These are phyloP conservation scores for Pichia californica DNA, from an alignment of 805 yeast species.

Conservation along the genomic window DNA sequence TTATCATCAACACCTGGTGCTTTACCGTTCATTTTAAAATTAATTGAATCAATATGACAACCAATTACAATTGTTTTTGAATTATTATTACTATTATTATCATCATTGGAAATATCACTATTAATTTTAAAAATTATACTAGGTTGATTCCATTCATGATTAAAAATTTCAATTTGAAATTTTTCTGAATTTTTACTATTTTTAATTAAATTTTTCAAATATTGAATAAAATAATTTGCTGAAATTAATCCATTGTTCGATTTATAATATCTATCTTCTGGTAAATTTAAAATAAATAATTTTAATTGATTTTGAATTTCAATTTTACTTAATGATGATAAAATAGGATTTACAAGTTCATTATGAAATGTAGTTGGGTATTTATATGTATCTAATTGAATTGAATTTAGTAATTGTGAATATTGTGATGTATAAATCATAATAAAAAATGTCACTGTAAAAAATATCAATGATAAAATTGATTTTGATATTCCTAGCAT, in stretches of 20 bases:
- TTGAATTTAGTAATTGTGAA: conserved; percentile 2
- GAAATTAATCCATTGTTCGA: conserved; percentile 63
- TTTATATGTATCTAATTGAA: conserved; percentile 25
- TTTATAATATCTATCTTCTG: conserved; percentile 68
- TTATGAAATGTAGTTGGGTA: conserved; percentile 45
- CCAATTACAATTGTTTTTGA: conserved; percentile 64
- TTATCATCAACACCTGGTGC: conserved; percentile 97
- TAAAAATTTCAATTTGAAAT: conserved; percentile 40
- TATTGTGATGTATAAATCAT: conserved; percentile 4
- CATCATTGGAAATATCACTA: conserved; percentile 25
- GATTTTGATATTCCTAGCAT: not conserved
- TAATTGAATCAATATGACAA: conserved; percentile 83
- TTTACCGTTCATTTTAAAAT: conserved; percentile 52
- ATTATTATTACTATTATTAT: not conserved
- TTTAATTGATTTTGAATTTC: conserved; percentile 5
- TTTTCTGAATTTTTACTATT: conserved; percentile 10
- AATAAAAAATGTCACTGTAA: not conserved
- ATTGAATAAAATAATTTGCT: conserved; percentile 59
- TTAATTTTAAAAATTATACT: conserved; percentile 60
- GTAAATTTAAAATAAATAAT: conserved; percentile 6
- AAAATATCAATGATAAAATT: not conserved
- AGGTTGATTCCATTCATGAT: conserved; percentile 75
- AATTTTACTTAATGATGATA: conserved; percentile 6
- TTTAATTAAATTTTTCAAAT: conserved; percentile 31
- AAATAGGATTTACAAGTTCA: conserved; percentile 30